Base-by-base conservation (phyloP, 1,284 basidiomycete genomes). In the Trichosporon coremiiforme region DNA sequence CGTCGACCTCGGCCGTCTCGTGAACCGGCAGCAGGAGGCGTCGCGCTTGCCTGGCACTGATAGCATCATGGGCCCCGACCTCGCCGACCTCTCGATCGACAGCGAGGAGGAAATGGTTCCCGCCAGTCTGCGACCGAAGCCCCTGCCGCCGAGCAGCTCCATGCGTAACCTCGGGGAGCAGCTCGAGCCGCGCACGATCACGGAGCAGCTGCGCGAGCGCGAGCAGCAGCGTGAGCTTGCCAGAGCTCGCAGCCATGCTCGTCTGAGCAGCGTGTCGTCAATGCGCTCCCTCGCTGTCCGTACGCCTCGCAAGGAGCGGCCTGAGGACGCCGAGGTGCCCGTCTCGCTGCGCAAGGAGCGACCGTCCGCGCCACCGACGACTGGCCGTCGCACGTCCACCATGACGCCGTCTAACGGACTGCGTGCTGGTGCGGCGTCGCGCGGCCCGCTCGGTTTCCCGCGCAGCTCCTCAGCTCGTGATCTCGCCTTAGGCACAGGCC, bases 141-240 rank as follows among this genome's bases (percentile, higher is more conserved):
- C 57, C 2, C 57, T 35, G 29, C 57, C 57, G 31, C 29, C 31
- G 9, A 62, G 57, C 57, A n/a, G 15, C 29, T 62, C 57, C 15
- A 33, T 35, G 57, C 57, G 57, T 29, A 62, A 62, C 31, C 57
- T 62, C 17, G 4, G 31, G 15, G 31, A 62, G 57, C 57, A 62
- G 31, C 57, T 62, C 31, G 57, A 62, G 31, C 33, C 57, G 29
- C 29, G 31, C 29, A 33, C 57, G 15, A 62, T 62, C 31, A 62
- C 57, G 57, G 57, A 62, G 9, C 13, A 33, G 57, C 57, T 62
- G 17, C 57, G 57, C 57, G 57, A 62, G 57, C 31, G 31, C 31
- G 57, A 62, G 57, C 57, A 62, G 31, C 57, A 62, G 57, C 57
- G 57, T 8, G 57, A 62, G 57, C 57, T 62, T 15, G 31, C 57